Percentiles rank a stretch among this genome's conserved stretches.
These are phyloP conservation scores for Nannizziopsis barbatae DNA, from an alignment of 2,329 filamentous ascomycete species.

Conservation along the genomic window DNA sequence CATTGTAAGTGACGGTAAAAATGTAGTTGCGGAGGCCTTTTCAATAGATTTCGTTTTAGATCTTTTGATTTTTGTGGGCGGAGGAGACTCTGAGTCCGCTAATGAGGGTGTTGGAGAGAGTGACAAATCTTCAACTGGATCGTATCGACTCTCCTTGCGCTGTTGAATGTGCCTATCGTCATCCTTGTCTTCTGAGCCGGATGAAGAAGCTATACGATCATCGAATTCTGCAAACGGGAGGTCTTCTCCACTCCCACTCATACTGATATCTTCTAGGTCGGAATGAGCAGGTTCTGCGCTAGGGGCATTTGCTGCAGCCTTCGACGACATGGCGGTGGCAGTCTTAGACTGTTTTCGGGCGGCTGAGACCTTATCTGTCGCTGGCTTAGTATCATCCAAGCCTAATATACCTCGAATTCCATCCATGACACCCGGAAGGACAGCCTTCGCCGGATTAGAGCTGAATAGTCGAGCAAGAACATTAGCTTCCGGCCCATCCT, in stretches of 20 bases:
- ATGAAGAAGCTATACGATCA: slow-evolving; percentile 25
- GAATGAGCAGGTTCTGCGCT: background rate
- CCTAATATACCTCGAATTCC: slow-evolving; percentile 32
- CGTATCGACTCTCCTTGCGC: slow-evolving; percentile 8
- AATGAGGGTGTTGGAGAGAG: slow-evolving; percentile 28
- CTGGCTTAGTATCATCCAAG: slow-evolving; percentile 14
- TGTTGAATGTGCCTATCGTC: slow-evolving; percentile 19
- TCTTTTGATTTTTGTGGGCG: slow-evolving; percentile 22
- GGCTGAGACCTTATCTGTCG: background rate
- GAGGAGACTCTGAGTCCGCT: slow-evolving; percentile 20
- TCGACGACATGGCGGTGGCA: background rate
- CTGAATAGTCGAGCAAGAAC: slow-evolving; percentile 50
- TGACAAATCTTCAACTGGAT: slow-evolving; percentile 20
- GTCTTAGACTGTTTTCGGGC: background rate
- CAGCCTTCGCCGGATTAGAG: slow-evolving; percentile 47
- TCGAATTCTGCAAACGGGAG: slow-evolving; percentile 25
- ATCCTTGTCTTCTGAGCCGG: slow-evolving; percentile 19
- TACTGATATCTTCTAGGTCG: slow-evolving; percentile 5
- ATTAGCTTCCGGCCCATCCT: slow-evolving; percentile 43
- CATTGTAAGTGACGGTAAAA: slow-evolving; percentile 51
- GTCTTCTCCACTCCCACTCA: background rate
- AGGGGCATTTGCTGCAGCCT: background rate
- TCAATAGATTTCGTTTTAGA: slow-evolving; percentile 16
- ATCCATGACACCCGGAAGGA: slow-evolving; percentile 38
- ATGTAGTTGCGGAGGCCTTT: slow-evolving; percentile 37